These are phyloP conservation scores for Botryotinia convoluta DNA, from an alignment of 2,329 filamentous ascomycete genomes.

Conservation along the genomic window DNA sequence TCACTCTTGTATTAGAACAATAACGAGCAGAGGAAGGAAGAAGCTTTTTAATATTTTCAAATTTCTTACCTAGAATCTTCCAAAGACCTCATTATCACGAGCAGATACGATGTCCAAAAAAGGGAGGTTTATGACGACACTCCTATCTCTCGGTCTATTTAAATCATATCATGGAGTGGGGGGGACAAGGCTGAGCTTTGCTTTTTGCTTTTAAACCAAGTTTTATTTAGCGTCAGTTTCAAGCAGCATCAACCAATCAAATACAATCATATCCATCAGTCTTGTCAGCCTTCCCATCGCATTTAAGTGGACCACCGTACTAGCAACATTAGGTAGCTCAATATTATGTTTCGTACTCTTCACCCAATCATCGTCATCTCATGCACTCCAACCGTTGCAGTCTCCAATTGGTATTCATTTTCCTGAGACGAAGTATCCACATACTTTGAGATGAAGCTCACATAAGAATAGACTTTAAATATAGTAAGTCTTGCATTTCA, in stretches of 20 bases:
- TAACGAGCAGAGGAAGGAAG: slow-evolving; percentile 21
- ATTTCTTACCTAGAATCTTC: slow-evolving; percentile 50
- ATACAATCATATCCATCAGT: background rate
- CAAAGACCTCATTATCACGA: slow-evolving; percentile 51
- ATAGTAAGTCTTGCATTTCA: slow-evolving; percentile 1
- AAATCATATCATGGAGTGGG: background rate
- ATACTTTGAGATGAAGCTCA: slow-evolving; percentile 1
- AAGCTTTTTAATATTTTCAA: background rate
- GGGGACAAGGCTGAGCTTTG: background rate
- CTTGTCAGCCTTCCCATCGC: background rate
- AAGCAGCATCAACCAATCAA: background rate
- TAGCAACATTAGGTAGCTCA: background rate
- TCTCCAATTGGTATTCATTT: background rate
- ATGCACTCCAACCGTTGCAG: background rate
- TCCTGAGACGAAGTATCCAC: background rate
- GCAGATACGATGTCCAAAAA: background rate
- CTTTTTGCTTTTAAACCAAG: background rate
- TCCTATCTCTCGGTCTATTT: background rate
- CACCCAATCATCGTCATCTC: background rate
- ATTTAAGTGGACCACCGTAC: background rate
- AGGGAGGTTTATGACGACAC: background rate
- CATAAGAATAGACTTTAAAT: background rate
- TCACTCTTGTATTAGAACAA: slow-evolving; percentile 18
- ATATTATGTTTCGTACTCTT: background rate
- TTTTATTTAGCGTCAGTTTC: background rate